A percentile compares a stretch with the other conserved stretches of the same genome.
Evolutionary conservation across 2,329 filamentous ascomycete genomes (phyloP).

Genomic region (Alternaria brassicae): DNA sequence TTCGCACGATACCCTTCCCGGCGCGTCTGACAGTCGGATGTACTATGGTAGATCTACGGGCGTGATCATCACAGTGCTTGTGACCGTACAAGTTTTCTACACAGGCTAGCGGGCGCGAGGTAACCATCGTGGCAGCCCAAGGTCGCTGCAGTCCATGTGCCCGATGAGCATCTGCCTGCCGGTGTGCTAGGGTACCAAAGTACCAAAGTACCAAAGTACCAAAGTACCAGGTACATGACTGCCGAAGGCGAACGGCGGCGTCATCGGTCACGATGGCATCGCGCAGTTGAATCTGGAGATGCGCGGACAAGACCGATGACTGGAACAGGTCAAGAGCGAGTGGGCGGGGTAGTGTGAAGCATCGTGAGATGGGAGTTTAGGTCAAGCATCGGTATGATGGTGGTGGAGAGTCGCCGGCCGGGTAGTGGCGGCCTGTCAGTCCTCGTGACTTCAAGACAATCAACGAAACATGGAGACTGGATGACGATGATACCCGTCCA

Average conservation of each 20-base stretch:
- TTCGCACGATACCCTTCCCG: conserved; percentile 5
- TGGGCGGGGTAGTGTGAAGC: background rate
- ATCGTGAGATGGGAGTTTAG: conserved; percentile 5
- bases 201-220: background rate
- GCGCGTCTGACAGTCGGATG: conserved; percentile 1
- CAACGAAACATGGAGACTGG: background rate
- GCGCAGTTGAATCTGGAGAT: background rate
- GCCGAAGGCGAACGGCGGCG: background rate
- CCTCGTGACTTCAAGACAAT: background rate
- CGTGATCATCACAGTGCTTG: conserved; percentile 9
- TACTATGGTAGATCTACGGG: conserved; percentile 7
- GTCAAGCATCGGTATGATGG: background rate
- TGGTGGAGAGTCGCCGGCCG: background rate
- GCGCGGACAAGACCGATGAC: background rate
- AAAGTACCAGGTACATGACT: background rate
- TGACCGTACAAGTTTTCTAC: conserved; percentile 8
- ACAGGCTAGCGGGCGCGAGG: conserved; percentile 1
- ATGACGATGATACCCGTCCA: background rate
- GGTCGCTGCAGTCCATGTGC: background rate
- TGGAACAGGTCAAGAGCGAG: background rate
- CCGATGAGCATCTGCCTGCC: background rate
- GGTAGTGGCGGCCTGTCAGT: background rate
- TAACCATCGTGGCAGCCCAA: conserved; percentile 1
- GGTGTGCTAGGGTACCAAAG: background rate
- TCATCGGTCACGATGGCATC: conserved; percentile 3